Evolutionary conservation across 2,329 filamentous ascomycete species (phyloP).

Genomic region (Metarhizium humberi): DNA sequence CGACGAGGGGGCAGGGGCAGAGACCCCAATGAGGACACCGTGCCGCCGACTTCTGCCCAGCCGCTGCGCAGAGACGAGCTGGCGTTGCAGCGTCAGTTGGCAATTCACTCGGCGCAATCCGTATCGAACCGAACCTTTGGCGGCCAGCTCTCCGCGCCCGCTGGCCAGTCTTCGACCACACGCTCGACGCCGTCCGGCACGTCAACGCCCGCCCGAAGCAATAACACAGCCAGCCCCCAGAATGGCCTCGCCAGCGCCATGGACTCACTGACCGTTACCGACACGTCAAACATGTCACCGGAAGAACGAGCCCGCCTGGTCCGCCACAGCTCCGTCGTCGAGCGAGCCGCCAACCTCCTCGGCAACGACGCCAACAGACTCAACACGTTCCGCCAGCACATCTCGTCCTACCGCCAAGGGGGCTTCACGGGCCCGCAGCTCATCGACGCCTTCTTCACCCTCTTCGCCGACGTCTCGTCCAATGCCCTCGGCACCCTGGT

Average conservation of each 20-base stretch:
- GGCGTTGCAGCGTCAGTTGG: conserved; percentile 85
- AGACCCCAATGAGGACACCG: conserved; percentile 76
- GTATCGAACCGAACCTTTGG: conserved; percentile 75
- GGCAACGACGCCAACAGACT: conserved; percentile 70
- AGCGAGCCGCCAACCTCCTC: conserved; percentile 74
- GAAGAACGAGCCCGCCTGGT: conserved; percentile 74
- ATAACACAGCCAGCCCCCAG: background rate
- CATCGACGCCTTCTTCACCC: conserved; percentile 76
- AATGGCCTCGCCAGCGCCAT: conserved; percentile 26
- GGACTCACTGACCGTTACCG: conserved; percentile 40
- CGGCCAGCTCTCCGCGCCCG: conserved; percentile 57
- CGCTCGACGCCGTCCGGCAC: conserved; percentile 6
- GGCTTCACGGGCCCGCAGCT: conserved; percentile 64
- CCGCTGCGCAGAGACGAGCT: conserved; percentile 77
- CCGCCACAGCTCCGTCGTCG: conserved; percentile 75
- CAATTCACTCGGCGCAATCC: conserved; percentile 80
- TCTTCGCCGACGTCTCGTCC: conserved; percentile 71
- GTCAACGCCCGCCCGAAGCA: conserved; percentile 11
- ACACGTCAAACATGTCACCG: conserved; percentile 48
- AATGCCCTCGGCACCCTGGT: conserved; percentile 79
- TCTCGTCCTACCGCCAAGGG: conserved; percentile 68
- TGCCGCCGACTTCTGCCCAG: conserved; percentile 69
- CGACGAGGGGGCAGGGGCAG: conserved; percentile 51
- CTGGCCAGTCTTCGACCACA: conserved; percentile 4
- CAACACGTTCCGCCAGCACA: conserved; percentile 63